Conservation (phyloP, 2,329 filamentous ascomycete species). For the Monosporascus ibericus region DNA sequence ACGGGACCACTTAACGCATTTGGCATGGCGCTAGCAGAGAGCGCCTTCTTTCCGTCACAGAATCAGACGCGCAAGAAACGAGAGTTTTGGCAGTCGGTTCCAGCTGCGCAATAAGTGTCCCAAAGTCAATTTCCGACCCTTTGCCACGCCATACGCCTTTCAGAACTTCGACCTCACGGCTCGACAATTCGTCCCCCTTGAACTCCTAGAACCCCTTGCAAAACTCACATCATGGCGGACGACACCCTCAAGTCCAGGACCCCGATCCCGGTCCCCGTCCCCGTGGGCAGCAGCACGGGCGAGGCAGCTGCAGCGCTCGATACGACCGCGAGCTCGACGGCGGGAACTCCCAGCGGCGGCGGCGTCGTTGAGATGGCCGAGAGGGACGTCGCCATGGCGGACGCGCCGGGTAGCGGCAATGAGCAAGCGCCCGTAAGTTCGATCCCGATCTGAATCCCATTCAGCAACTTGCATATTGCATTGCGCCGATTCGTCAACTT, state of each 20-base stretch:
- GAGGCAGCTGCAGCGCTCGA: slow-evolving; percentile 1
- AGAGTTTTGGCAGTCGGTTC: not conserved
- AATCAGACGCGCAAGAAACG: too few species aligned
- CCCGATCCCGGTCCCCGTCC: slow-evolving; percentile 9
- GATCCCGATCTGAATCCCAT: not conserved
- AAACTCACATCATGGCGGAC: not conserved
- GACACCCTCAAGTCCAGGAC: slow-evolving; percentile 5
- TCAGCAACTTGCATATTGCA: not conserved
- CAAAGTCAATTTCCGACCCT: not conserved
- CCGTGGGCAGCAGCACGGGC: not conserved
- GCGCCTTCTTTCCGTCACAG: too few species aligned
- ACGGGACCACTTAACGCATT: not conserved
- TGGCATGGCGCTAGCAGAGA: too few species aligned
- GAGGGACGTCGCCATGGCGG: slow-evolving; percentile 38
- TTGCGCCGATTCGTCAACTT: too few species aligned
- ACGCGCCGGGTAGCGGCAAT: slow-evolving; percentile 25
- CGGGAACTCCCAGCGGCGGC: slow-evolving; percentile 5
- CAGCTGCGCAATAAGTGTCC: not conserved
- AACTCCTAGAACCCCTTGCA: too few species aligned
- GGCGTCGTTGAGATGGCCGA: slow-evolving; percentile 8
- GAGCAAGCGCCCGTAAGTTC: slow-evolving; percentile 35
- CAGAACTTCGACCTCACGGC: too few species aligned
- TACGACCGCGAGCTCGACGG: not conserved
- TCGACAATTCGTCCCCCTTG: too few species aligned
- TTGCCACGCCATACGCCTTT: too few species aligned